Base-by-base conservation (phyloP, 2,329 filamentous ascomycete genomes). In the Amauroascus verrucosus region DNA sequence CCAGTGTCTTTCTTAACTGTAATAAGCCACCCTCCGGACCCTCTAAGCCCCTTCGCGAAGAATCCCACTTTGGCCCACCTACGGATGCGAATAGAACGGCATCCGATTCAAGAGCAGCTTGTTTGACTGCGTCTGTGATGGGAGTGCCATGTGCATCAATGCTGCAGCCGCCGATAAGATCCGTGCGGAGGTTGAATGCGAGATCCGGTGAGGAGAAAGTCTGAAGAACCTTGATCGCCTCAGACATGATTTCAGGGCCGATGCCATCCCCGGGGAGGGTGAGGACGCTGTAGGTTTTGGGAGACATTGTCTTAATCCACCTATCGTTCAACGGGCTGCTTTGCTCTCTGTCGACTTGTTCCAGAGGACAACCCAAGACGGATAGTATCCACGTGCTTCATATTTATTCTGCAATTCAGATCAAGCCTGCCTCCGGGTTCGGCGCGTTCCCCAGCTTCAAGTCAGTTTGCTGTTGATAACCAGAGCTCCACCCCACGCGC, bases 11-110 rank as follows among this genome's bases (percentile, higher is more conserved):
- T 70, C 89, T 86, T 51, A 96, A 82, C 63, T 77, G 80, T 54
- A 96, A 80, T 60, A 95, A 80, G 51, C 89, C 90, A 68, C 94
- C 86, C 68, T 95, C 90, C 0, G 89, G 89, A 14, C 88, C 86
- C 56, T 95, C 84, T 46, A 82, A 73, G 58, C 86, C 86, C 24
- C 59, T 60, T 9, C 67, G 64, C 16, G 61, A 59, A 47, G 86
- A 88, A 60, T 89, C 88, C 88, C 88, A 95, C 85, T 95, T 81
- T 14, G 90, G 89, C 1, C 90, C 90, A 56, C 90, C 89, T 60
- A 95, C 91, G 61, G 88, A 86, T 54, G 88, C 89, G 56, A 96
- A 84, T 48, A 95, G 82, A 45, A 95, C 84, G 6, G 89, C 90
- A 67, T 94, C 85, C 54, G 88, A 87, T 35, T 77, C 72, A 65